A percentile compares a stretch with the other conserved stretches of the same genome.
Evolutionary conservation across 495 filamentous ascomycete genomes (phyloP).

Genomic region (Talaromyces nanjingensis): DNA sequence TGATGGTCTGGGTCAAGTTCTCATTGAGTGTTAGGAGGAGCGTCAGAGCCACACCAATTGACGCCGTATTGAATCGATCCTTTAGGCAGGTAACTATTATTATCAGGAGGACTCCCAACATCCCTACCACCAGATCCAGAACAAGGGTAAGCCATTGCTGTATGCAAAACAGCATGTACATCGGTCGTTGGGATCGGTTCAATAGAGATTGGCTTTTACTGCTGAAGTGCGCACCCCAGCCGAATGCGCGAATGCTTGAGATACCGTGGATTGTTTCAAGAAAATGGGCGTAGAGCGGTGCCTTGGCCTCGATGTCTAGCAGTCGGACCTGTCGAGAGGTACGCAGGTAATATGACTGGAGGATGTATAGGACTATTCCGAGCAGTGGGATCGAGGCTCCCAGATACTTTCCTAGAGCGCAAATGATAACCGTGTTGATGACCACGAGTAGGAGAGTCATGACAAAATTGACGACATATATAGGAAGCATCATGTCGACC

Average conservation of each 20-base stretch:
- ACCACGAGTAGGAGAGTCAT: conserved; percentile 15
- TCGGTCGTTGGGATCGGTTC: conserved; percentile 52
- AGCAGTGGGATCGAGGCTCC: conserved; percentile 18
- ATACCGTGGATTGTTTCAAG: conserved; percentile 45
- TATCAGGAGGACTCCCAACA: conserved; percentile 24
- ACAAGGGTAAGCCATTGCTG: conserved; percentile 49
- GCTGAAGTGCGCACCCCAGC: conserved; percentile 42
- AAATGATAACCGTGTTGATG: conserved; percentile 20
- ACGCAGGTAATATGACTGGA: conserved; percentile 50
- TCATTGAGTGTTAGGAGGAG: conserved; percentile 49
- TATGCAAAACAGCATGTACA: conserved; percentile 50
- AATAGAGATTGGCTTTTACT: conserved; percentile 42
- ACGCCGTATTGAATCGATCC: conserved; percentile 11
- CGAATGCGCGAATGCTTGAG: conserved; percentile 50
- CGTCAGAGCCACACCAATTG: conserved; percentile 53
- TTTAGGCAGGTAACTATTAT: conserved; percentile 13
- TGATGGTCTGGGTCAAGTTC: conserved; percentile 26
- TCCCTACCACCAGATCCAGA: conserved; percentile 40
- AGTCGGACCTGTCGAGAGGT: conserved; percentile 60
- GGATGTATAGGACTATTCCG: conserved; percentile 27
- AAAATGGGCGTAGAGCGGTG: conserved; percentile 53
- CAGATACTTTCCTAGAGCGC: conserved; percentile 20
- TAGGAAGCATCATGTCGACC: conserved; percentile 27
- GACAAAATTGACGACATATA: conserved; percentile 8
- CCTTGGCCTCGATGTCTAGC: conserved; percentile 55